Conservation (phyloP, 768 basidiomycete species). For the Xerocomellus intermedius region DNA sequence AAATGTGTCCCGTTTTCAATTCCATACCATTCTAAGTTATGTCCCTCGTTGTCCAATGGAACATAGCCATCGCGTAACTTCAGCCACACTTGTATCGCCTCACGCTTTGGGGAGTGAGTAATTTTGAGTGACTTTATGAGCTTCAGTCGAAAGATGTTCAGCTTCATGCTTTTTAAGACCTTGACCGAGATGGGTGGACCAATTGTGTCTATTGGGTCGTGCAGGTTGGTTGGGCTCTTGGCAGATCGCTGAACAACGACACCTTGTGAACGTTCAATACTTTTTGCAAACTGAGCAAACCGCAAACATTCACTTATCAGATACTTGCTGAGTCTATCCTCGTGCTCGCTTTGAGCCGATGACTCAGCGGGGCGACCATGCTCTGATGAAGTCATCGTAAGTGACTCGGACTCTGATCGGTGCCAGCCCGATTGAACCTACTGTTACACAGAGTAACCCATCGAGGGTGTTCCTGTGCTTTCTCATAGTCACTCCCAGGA, state of each 20-base stretch:
- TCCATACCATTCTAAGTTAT: constrained; percentile 70
- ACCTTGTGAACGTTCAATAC: constrained; percentile 21
- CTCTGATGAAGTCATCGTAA: constrained; percentile 38
- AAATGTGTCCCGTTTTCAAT: constrained; percentile 53
- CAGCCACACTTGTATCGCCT: constrained; percentile 52
- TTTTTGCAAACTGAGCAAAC: not conserved
- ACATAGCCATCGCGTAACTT: constrained; percentile 50
- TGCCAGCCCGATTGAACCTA: constrained; percentile 28
- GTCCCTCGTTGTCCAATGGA: constrained; percentile 49
- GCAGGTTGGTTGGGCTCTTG: constrained; percentile 21
- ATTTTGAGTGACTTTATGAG: constrained; percentile 49
- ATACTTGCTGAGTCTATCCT: constrained; percentile 56
- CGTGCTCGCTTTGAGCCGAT: constrained; percentile 27
- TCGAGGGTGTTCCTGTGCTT: constrained; percentile 54
- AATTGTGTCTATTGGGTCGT: constrained; percentile 13
- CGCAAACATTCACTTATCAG: constrained; percentile 51
- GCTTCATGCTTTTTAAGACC: constrained; percentile 66
- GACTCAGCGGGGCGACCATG: constrained; percentile 52
- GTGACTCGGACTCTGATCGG: not conserved
- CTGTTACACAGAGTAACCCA: constrained; percentile 65
- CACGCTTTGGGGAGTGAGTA: constrained; percentile 24
- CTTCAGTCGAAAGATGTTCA: constrained; percentile 64
- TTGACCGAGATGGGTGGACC: constrained; percentile 38
- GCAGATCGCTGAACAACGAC: constrained; percentile 31
- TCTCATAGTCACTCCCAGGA: constrained; percentile 40